Evolutionary conservation across 2,329 filamentous ascomycete genomes (phyloP).

Genomic region (Stagonosporopsis cucurbitacearum): DNA sequence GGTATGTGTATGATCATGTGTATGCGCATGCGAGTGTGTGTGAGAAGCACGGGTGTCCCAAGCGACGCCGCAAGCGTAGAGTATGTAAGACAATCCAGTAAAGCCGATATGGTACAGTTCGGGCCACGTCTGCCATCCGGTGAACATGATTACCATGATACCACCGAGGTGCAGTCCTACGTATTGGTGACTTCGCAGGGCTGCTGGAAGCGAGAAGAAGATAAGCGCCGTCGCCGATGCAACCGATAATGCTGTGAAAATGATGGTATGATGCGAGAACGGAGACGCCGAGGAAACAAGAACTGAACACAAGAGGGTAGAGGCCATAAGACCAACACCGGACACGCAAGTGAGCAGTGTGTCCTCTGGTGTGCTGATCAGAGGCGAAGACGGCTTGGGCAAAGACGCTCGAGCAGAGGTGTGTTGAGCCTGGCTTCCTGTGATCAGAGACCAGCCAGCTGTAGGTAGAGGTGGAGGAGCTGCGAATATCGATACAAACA

Average conservation of each 20-base stretch:
- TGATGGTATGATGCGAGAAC: constrained; percentile 42
- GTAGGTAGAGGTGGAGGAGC: constrained; percentile 58
- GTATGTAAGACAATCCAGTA: constrained; percentile 31
- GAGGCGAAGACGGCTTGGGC: constrained; percentile 42
- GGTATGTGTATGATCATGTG: constrained; percentile 40
- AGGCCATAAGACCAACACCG: constrained; percentile 46
- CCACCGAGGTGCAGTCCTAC: constrained; percentile 42
- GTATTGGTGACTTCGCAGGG: constrained; percentile 49
- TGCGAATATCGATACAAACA: constrained; percentile 55
- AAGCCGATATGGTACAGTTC: constrained; percentile 24
- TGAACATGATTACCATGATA: constrained; percentile 32
- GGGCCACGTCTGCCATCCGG: constrained; percentile 31
- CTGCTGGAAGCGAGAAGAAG: constrained; percentile 51
- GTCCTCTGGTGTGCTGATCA: constrained; percentile 50
- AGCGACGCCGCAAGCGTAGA: constrained; percentile 48
- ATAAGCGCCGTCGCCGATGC: constrained; percentile 52
- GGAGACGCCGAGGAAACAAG: constrained; percentile 43
- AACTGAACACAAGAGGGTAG: constrained; percentile 47
- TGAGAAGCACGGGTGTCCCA: constrained; percentile 48
- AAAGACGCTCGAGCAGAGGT: constrained; percentile 36
- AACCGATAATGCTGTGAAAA: constrained; percentile 51
- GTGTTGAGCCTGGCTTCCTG: constrained; percentile 28
- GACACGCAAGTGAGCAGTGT: constrained; percentile 52
- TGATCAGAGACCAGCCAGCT: constrained; percentile 41
- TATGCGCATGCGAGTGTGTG: constrained; percentile 34